Percentiles rank a stretch among this genome's conserved stretches.
Conservation (phyloP, 805 yeast species). For the Saccharomycopsis oosterbeekiorum region DNA sequence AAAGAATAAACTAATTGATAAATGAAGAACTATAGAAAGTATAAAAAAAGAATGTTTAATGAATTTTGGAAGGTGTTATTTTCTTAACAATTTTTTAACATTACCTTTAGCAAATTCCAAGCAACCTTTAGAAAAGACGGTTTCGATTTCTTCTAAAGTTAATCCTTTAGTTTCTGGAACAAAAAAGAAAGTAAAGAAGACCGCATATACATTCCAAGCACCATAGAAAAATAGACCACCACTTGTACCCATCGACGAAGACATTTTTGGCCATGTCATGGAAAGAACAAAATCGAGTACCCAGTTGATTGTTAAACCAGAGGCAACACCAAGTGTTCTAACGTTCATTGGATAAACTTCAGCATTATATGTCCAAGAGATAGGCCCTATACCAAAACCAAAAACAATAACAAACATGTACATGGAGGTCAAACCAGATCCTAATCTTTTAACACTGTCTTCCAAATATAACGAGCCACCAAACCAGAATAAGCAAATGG, state of each 20-base stretch:
- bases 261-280: slow-evolving; percentile 43
- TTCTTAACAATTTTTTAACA: slow-evolving; percentile 1
- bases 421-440: slow-evolving; percentile 35
- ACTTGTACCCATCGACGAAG: slow-evolving; percentile 33
- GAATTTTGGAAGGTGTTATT: not conserved
- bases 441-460: slow-evolving; percentile 31
- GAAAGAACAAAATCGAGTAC: slow-evolving; percentile 36
- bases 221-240: slow-evolving; percentile 46
- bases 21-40: not conserved
- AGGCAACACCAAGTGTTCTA: slow-evolving; percentile 41
- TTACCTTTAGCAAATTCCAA: slow-evolving; percentile 20
- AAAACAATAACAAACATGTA: slow-evolving; percentile 36
- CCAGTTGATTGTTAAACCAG: slow-evolving; percentile 39
- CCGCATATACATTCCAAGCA: slow-evolving; percentile 49
- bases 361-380: slow-evolving; percentile 42
- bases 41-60: not conserved
- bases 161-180: slow-evolving; percentile 76
- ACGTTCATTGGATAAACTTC: slow-evolving; percentile 42
- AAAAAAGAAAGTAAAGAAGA: slow-evolving; percentile 49
- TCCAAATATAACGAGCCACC: slow-evolving; percentile 37
- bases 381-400: slow-evolving; percentile 45
- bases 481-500: slow-evolving; percentile 41
- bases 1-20: too few species aligned
- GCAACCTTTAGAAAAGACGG: slow-evolving; percentile 53
- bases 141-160: slow-evolving; percentile 72